A percentile compares a stretch with the other conserved stretches of the same genome.
Evolutionary conservation across 164 flowering plant species (phyloP).

Genomic region (Amborella trichopoda): DNA sequence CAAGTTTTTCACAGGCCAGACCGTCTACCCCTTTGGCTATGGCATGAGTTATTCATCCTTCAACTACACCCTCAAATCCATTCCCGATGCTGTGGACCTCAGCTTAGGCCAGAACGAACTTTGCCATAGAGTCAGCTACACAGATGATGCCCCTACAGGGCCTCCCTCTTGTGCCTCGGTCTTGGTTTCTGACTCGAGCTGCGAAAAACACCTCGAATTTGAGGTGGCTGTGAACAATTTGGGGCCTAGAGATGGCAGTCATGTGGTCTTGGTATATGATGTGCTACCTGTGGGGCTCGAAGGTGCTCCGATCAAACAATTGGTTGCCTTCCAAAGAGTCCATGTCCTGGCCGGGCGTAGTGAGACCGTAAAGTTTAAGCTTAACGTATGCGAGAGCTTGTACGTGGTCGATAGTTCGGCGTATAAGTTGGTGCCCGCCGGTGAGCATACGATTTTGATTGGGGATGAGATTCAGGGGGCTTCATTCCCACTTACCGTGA

Average conservation of each 20-base stretch:
- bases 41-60: conserved; percentile 31
- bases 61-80: conserved; percentile 7
- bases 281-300: conserved; percentile 6
- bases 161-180: conserved; percentile 9
- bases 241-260: conserved; percentile 5
- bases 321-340: conserved; percentile 13
- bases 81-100: conserved; percentile 1
- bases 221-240: conserved; percentile 10
- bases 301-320: conserved; percentile 3
- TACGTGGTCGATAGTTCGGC: conserved; percentile 6
- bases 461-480: conserved; percentile 9
- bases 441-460: conserved; percentile 12
- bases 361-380: conserved; percentile 3
- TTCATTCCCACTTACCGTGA: conserved; percentile 8
- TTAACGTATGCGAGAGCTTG: conserved; percentile 14
- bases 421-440: conserved; percentile 9
- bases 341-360: not conserved
- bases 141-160: not conserved
- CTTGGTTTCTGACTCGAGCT: conserved; percentile 6
- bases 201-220: conserved; percentile 4
- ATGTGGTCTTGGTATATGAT: conserved; percentile 11
- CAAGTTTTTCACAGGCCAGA: conserved; percentile 27
- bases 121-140: conserved; percentile 4
- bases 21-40: conserved; percentile 25
- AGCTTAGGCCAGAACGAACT: conserved; percentile 5